phyloP scores from a whole-genome alignment of 495 filamentous ascomycete species.

The Aspergillus campestris region DNA sequence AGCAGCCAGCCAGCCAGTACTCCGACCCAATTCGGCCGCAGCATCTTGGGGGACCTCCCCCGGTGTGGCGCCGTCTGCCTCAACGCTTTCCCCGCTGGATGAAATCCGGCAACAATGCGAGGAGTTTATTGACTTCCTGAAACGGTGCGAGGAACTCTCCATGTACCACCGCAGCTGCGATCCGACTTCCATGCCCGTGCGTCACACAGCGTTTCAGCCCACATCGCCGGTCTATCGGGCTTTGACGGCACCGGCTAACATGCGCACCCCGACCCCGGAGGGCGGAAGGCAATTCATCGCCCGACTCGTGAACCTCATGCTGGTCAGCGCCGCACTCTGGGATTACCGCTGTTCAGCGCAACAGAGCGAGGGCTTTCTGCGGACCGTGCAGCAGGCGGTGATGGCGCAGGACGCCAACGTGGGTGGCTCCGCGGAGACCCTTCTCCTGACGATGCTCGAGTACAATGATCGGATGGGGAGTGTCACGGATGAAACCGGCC shows the following conservation, averaged over 20 bases:
- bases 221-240: conserved; percentile 20
- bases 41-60: no score
- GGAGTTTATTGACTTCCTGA: conserved; percentile 31
- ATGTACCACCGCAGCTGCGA: conserved; percentile 16
- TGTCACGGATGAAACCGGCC: conserved; percentile 15
- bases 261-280: conserved; percentile 23
- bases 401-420: conserved; percentile 29
- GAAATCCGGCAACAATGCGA: conserved; percentile 29
- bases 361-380: conserved; percentile 24
- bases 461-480: conserved; percentile 22
- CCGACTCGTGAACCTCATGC: conserved; percentile 24
- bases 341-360: conserved; percentile 27
- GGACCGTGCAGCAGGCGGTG: conserved; percentile 19
- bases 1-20: background rate
- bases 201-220: conserved; percentile 20
- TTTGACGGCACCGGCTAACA: conserved; percentile 21
- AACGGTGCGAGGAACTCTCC: conserved; percentile 28
- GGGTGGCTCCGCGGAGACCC: conserved; percentile 29
- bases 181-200: conserved; percentile 5
- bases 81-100: conserved; percentile 10
- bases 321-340: conserved; percentile 34
- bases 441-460: conserved; percentile 31
- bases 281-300: conserved; percentile 31
- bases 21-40: no score
- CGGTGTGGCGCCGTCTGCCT: no score